Base-by-base conservation (phyloP, 352 stramenopile genomes). In the Pythium phragmitis region DNA sequence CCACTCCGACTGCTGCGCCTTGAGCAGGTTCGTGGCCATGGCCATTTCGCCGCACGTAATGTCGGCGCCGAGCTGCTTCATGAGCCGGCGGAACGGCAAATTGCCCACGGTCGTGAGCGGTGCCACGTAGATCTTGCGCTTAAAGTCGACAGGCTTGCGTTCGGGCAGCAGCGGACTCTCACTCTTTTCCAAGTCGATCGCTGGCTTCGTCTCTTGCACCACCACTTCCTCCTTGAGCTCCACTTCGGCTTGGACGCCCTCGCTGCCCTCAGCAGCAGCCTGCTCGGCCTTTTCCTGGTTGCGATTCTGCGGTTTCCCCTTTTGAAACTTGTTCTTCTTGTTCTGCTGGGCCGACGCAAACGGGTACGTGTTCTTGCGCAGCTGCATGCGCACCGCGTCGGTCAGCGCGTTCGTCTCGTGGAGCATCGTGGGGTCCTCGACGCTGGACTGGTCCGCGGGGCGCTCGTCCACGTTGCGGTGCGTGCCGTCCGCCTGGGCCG, bases 61-160 rank as follows among this genome's bases (percentile, higher is more conserved):
- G 72, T 99, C 98, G 28, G 98, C 98, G 45, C 97, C 97, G 36
- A 93, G 97, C 51, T 98, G 81, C 82, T 99, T 99, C 75, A 99
- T 82, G 48, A 99, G 83, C 6, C 97, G 86, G 50, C 98, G 92
- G 80, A 99, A 99, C 6, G 98, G 98, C 28, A 99, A 71, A 73
- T 99, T 99, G n/a, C 98, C 98, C 1, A 99, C 96, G 1, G 98
- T 99, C 30, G 98, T 99, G 16, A 99, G 86, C 9, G 98, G 98
- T 11, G 97, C 98, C 26, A 99, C 80, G 79, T 99, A 99, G 28
- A 99, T 97, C 75, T 99, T 99, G 63, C 91, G 89, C 49, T 96
- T 87, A 66, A 99, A 99, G 69, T 99, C 94, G 52, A 99, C 87
- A 1, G 94, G 86, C 64, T 98, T 96, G 50, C 88, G 88, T 66